Base-by-base conservation (phyloP, 352 stramenopile genomes). In the Phytopythium mirpurense region DNA sequence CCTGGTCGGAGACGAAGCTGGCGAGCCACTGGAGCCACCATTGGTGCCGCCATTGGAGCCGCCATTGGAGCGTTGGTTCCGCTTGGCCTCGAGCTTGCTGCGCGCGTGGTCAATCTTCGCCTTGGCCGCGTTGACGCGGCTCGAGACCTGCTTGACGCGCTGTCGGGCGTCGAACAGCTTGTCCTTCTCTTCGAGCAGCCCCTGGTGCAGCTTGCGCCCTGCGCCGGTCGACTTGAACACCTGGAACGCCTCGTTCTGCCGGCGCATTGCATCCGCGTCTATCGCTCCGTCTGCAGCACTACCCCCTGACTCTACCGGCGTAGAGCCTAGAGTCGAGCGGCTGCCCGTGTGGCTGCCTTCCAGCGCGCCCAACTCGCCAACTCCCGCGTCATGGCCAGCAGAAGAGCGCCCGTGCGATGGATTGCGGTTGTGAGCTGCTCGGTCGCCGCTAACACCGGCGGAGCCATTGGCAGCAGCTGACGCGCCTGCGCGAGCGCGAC, bases 71-170 rank as follows among this genome's bases (percentile, higher is more conserved):
- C 69, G 59, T 16, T 76, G 69, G 6, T 57, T 74, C 0, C 75
- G 72, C 36, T 93, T 93, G 16, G 86, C 74, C 14, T 89, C 75
- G 15, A 93, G 56, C 47, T 86, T 72, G 7, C 54, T 40, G 34
- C 80, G 69, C 29, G 78, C 59, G 2, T 68, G 51, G 49, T 97
- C 86, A 41, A 96, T 96, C 42, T 80, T 65, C 5, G 55, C 40
- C 51, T 96, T 97, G 26, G 74, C 69, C 7, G 57, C 67, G 54
- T 97, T 96, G n/a, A 96, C 59, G 16, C 81, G 68, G 16, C 48
- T 66, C 18, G 82, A 80, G 16, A 94, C 58, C 48, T 90, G 70
- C 37, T 90, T 88, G 15, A 87, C 70, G 6, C 74, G 78, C 32
- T 89, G 77, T 47, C 90, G 91, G 2, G 67, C 61, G 45, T 87